These are phyloP conservation scores for Rhodosporidiobolus sp. DNA, from an alignment of 768 basidiomycete genomes.

Conservation along the genomic window DNA sequence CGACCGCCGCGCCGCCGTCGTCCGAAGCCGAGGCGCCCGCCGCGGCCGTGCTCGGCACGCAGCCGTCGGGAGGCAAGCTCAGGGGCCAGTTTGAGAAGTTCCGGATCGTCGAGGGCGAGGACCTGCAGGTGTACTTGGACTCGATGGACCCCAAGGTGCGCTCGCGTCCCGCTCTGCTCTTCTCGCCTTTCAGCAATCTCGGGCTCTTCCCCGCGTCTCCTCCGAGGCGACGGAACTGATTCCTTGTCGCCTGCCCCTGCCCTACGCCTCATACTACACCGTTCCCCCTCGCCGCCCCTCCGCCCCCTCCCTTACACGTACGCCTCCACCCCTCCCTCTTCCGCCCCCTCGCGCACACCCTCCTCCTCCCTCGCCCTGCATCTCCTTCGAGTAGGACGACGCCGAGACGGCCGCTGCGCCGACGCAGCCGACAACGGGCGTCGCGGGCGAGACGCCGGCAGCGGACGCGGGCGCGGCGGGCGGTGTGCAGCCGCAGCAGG, in stretches of 20 bases:
- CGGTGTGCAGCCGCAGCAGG: conserved; percentile 27
- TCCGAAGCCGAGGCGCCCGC: conserved; percentile 10
- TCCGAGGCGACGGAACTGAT: no score
- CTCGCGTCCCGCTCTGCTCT: no score
- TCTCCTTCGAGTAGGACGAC: conserved; percentile 2
- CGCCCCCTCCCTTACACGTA: no score
- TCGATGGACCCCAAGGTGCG: conserved; percentile 60
- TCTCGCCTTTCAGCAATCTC: no score
- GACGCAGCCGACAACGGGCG: conserved; percentile 45
- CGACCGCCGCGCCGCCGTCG: conserved; percentile 2
- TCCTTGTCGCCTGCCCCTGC: no score
- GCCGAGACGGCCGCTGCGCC: conserved; percentile 36
- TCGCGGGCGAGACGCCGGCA: conserved; percentile 50
- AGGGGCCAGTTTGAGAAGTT: conserved; percentile 60
- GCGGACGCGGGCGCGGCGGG: conserved; percentile 51
- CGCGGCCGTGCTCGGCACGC: conserved; percentile 57
- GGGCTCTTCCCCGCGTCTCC: no score
- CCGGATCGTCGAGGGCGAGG: conserved; percentile 81
- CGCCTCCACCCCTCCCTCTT: no score
- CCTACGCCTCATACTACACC: no score
- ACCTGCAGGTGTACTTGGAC: conserved; percentile 68
- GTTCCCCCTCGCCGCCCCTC: no score
- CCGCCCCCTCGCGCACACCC: no score
- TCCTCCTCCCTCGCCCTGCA: no score
- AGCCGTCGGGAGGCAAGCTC: conserved; percentile 47